Conservation (phyloP, 352 stramenopile species). For the Pythium chondricola region DNA sequence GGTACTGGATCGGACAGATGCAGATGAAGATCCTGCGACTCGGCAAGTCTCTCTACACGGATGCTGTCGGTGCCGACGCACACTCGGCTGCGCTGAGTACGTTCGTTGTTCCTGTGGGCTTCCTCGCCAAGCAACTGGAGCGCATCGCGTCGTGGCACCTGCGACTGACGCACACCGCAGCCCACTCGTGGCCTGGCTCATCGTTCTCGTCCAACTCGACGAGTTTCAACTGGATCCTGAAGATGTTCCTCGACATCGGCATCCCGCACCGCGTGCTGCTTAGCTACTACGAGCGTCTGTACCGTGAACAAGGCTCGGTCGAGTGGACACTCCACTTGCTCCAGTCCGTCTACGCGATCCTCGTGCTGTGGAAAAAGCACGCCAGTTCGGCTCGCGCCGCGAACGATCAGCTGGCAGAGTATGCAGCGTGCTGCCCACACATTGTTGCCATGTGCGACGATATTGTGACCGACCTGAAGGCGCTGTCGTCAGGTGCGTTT, state of each 20-base stretch:
- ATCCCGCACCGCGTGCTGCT: constrained; percentile 68
- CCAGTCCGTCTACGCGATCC: constrained; percentile 64
- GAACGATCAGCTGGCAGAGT: constrained; percentile 65
- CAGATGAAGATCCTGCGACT: constrained; percentile 71
- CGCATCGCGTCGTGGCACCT: constrained; percentile 77
- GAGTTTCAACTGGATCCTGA: constrained; percentile 78
- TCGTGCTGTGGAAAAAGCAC: constrained; percentile 80
- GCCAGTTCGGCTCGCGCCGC: constrained; percentile 59
- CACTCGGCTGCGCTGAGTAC: constrained; percentile 26
- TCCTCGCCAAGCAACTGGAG: constrained; percentile 70
- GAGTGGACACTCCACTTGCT: constrained; percentile 77
- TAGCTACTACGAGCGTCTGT: constrained; percentile 77
- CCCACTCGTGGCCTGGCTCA: constrained; percentile 22
- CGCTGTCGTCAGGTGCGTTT: constrained; percentile 61
- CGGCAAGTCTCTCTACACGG: constrained; percentile 66
- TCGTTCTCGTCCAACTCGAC: constrained; percentile 51
- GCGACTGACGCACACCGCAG: constrained; percentile 43
- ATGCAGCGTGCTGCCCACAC: constrained; percentile 69
- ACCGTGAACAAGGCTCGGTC: constrained; percentile 46
- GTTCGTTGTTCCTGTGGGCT: constrained; percentile 71
- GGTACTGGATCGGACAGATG: constrained; percentile 76
- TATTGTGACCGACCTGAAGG: constrained; percentile 75
- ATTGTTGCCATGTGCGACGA: constrained; percentile 75
- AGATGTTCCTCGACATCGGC: constrained; percentile 77
- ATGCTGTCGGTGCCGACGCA: constrained; percentile 40